Evolutionary conservation across 2,329 filamentous ascomycete genomes (phyloP).

Genomic region (Ramularia collo-cygni): DNA sequence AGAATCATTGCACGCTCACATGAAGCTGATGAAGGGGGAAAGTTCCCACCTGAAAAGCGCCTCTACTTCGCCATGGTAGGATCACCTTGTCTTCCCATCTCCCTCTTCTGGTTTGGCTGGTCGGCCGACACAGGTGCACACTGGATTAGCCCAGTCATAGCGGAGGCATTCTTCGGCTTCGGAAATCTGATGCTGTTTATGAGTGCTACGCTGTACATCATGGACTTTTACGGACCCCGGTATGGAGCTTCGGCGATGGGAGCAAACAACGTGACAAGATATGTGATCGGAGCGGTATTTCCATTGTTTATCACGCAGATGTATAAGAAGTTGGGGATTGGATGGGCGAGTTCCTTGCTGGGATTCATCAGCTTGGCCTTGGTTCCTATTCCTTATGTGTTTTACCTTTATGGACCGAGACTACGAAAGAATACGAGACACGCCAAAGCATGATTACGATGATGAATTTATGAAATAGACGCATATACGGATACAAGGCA

Average conservation of each 20-base stretch:
- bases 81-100: conserved; percentile 26
- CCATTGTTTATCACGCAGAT: conserved; percentile 36
- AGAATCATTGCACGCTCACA: not conserved
- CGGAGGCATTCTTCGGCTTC: conserved; percentile 32
- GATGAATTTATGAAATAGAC: too few relatives aligned
- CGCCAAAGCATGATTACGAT: not conserved
- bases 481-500: too few relatives aligned
- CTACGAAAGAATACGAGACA: conserved; percentile 9
- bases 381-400: conserved; percentile 25
- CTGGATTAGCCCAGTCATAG: conserved; percentile 32
- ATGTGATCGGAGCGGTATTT: conserved; percentile 31
- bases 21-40: conserved; percentile 5
- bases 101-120: conserved; percentile 31
- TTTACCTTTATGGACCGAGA: conserved; percentile 15
- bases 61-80: conserved; percentile 30
- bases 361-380: conserved; percentile 29
- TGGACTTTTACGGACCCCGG: conserved; percentile 4
- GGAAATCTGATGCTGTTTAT: conserved; percentile 31
- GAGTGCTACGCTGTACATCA: conserved; percentile 2
- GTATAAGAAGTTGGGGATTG: conserved; percentile 33
- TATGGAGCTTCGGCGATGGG: conserved; percentile 24
- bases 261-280: conserved; percentile 24
- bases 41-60: conserved; percentile 24
- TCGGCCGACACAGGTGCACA: conserved; percentile 23
- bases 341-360: conserved; percentile 35